These are phyloP conservation scores for Eucalyptus melliodora DNA, from an alignment of 345 rosid species.

Conservation along the genomic window DNA sequence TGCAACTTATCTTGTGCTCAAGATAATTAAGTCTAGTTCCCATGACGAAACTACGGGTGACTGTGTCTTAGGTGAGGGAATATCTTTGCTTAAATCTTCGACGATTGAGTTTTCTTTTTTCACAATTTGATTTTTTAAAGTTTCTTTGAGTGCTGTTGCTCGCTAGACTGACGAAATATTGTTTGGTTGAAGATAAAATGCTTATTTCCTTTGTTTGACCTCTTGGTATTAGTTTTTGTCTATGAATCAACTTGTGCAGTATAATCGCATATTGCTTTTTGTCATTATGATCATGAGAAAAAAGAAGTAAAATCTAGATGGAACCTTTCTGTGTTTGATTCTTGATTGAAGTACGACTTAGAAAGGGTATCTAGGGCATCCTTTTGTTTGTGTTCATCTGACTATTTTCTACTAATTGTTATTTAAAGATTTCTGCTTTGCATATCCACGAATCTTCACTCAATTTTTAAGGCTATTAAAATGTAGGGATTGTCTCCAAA, in stretches of 20 bases:
- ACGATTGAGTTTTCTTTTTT: neutral
- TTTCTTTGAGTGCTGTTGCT: neutral
- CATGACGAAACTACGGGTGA: slow-evolving; percentile 18
- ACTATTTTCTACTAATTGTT: neutral
- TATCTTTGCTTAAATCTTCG: neutral
- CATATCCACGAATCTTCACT: neutral
- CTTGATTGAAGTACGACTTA: neutral
- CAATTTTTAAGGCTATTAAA: neutral
- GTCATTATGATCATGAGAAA: neutral
- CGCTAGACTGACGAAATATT: neutral
- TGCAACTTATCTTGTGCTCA: slow-evolving; percentile 51
- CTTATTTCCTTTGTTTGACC: neutral
- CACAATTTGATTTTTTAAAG: neutral
- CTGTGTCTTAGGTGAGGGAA: slow-evolving; percentile 51
- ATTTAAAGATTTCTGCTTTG: neutral
- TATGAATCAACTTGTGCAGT: neutral
- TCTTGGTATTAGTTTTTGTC: neutral
- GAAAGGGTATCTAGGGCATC: neutral
- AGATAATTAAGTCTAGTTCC: slow-evolving; percentile 33
- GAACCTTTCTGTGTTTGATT: neutral
- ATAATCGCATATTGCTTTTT: neutral
- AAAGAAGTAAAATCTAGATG: neutral
- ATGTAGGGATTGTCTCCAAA: slow-evolving; percentile 31
- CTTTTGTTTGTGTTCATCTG: neutral
- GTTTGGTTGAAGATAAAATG: neutral